These are phyloP conservation scores for Helicostylum pulchrum DNA, from an alignment of 192 early-diverging fungal species.

Conservation along the genomic window DNA sequence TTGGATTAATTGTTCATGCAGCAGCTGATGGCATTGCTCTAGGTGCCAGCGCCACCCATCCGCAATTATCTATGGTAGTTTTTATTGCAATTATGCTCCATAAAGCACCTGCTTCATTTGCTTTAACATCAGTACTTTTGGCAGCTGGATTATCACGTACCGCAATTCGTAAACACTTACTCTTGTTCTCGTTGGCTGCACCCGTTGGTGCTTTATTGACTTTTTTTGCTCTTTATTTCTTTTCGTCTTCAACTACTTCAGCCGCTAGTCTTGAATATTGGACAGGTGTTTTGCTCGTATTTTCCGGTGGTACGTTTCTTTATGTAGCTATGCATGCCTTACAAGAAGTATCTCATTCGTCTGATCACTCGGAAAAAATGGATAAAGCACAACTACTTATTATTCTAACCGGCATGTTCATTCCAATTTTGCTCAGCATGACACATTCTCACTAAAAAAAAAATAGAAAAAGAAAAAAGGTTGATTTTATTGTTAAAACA, in stretches of 20 bases:
- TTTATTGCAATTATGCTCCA: slow-evolving; percentile 95
- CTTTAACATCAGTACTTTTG: slow-evolving; percentile 80
- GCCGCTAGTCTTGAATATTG: slow-evolving; percentile 52
- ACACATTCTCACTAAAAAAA: slow-evolving; percentile 25
- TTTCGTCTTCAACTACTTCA: slow-evolving; percentile 3
- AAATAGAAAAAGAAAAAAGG: too few relatives aligned
- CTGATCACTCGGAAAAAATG: neutral
- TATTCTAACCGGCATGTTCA: slow-evolving; percentile 30
- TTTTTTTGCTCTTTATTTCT: slow-evolving; percentile 28
- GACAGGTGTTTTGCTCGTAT: slow-evolving; percentile 81
- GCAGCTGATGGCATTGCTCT: slow-evolving; percentile 94
- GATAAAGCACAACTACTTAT: slow-evolving; percentile 10
- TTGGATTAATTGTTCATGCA: slow-evolving; percentile 91
- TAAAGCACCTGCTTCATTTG: slow-evolving; percentile 94
- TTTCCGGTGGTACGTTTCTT: slow-evolving; percentile 85
- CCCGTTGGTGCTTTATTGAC: slow-evolving; percentile 78
- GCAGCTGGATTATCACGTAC: slow-evolving; percentile 64
- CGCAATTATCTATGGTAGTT: slow-evolving; percentile 68
- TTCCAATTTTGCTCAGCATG: slow-evolving; percentile 23
- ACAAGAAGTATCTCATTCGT: slow-evolving; percentile 29
- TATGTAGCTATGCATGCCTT: slow-evolving; percentile 85
- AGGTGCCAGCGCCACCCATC: slow-evolving; percentile 75
- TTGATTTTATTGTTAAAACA: too few relatives aligned
- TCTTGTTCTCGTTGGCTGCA: slow-evolving; percentile 79
- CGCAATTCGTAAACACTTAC: slow-evolving; percentile 71